These are phyloP conservation scores for Solanum tacnaense DNA, from an alignment of 257 asterid species.

Conservation along the genomic window DNA sequence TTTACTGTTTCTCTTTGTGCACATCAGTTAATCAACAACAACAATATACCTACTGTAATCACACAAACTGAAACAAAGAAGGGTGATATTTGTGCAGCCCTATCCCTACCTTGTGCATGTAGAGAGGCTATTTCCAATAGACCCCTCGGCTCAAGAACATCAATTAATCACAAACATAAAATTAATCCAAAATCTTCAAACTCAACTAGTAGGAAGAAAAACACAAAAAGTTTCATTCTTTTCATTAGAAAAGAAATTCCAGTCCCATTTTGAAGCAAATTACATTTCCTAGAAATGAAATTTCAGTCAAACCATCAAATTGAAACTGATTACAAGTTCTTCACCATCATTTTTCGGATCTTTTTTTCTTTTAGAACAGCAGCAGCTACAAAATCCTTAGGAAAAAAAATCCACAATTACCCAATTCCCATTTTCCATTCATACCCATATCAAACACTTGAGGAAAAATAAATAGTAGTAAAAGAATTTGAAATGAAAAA, in stretches of 20 bases:
- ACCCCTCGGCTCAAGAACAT: neutral
- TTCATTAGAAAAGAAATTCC: neutral
- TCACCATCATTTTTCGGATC: neutral
- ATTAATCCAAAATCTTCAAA: neutral
- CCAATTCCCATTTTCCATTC: neutral
- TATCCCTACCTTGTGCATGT: neutral
- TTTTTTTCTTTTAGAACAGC: neutral
- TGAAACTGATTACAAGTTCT: neutral
- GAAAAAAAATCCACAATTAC: neutral
- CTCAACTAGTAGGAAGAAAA: neutral
- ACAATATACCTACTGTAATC: neutral
- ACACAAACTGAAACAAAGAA: neutral
- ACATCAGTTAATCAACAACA: neutral
- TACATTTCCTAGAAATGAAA: neutral
- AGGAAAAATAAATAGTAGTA: neutral
- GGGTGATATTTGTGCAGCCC: neutral
- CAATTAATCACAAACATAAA: neutral
- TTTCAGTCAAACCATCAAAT: neutral
- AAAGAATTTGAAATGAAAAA: neutral
- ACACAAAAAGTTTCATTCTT: neutral
- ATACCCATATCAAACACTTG: neutral
- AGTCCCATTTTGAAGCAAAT: neutral
- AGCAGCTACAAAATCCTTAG: neutral
- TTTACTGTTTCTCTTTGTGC: neutral
- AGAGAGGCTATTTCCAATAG: neutral